phyloP scores from a whole-genome alignment of 2,329 filamentous ascomycete genomes.

The Colletotrichum orchidophilum region DNA sequence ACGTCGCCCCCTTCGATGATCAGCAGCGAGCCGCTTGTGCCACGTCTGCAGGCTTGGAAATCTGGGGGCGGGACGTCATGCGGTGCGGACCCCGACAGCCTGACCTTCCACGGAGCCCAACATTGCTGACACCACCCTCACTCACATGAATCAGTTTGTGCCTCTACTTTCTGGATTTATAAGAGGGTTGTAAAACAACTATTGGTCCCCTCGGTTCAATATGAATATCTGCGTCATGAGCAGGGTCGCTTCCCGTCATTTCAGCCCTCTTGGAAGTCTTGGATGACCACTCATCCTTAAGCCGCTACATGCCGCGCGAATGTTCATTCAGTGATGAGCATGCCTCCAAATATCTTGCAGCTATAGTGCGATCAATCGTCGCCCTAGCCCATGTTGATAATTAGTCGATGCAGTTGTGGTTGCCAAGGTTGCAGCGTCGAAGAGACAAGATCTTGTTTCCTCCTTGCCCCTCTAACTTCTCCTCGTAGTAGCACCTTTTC shows the following conservation, averaged over 20 bases:
- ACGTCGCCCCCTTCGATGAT: neutral
- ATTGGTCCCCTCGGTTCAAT: no score
- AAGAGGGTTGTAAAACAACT: neutral
- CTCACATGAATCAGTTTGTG: neutral
- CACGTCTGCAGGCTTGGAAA: slow-evolving; percentile 20
- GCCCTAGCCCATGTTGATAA: neutral
- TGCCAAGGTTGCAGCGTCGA: neutral
- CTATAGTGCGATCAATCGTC: neutral
- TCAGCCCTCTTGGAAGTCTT: neutral
- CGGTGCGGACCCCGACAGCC: slow-evolving; percentile 6
- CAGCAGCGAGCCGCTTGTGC: neutral
- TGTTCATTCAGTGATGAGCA: neutral
- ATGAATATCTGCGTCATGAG: neutral
- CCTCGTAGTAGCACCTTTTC: no score
- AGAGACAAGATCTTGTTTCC: neutral
- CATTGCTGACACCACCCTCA: neutral
- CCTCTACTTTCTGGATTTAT: neutral
- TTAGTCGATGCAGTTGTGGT: no score
- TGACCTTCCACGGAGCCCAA: slow-evolving; percentile 8
- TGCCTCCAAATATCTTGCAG: neutral
- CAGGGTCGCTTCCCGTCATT: neutral
- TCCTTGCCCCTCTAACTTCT: neutral
- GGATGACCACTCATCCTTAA: neutral
- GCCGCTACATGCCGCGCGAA: slow-evolving; percentile 8
- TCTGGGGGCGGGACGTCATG: slow-evolving; percentile 24